phyloP scores from a whole-genome alignment of 306 rosid species.

The Vigna reflexopilosa region DNA sequence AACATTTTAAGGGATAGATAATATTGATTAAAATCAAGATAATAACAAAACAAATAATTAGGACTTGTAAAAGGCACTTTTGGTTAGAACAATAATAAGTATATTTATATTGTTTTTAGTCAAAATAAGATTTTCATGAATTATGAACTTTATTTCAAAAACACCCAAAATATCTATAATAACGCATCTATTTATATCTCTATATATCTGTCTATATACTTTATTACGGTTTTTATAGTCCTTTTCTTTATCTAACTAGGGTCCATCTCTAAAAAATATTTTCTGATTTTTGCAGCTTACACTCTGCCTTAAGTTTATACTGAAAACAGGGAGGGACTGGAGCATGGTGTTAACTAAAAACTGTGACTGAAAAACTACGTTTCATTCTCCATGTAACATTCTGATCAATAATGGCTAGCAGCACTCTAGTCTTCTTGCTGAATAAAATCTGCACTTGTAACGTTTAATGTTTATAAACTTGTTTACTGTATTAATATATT shows the following conservation, averaged over 20 bases:
- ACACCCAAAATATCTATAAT: too few relatives aligned
- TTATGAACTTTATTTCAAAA: too few relatives aligned
- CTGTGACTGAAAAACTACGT: conserved; percentile 5
- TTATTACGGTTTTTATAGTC: not conserved
- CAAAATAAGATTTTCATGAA: too few relatives aligned
- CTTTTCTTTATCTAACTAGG: not conserved
- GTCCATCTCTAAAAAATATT: not conserved
- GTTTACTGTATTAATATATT: not conserved
- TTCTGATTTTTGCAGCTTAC: conserved; percentile 57
- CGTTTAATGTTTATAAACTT: not conserved
- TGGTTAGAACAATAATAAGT: too few relatives aligned
- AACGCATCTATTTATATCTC: too few relatives aligned
- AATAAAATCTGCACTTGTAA: not conserved
- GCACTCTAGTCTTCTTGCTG: conserved; percentile 31
- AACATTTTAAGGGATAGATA: too few relatives aligned
- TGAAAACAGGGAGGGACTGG: conserved; percentile 17
- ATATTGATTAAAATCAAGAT: too few relatives aligned
- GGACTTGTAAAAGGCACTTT: too few relatives aligned
- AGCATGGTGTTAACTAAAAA: conserved; percentile 35
- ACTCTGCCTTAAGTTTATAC: conserved; percentile 51
- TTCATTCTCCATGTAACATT: conserved; percentile 28
- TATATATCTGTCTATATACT: too few relatives aligned
- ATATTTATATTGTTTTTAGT: too few relatives aligned
- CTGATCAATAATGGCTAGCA: conserved; percentile 48
- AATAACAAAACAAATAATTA: too few relatives aligned